Conservation (phyloP, 2,329 filamentous ascomycete genomes). For the Cadophora gregata region DNA sequence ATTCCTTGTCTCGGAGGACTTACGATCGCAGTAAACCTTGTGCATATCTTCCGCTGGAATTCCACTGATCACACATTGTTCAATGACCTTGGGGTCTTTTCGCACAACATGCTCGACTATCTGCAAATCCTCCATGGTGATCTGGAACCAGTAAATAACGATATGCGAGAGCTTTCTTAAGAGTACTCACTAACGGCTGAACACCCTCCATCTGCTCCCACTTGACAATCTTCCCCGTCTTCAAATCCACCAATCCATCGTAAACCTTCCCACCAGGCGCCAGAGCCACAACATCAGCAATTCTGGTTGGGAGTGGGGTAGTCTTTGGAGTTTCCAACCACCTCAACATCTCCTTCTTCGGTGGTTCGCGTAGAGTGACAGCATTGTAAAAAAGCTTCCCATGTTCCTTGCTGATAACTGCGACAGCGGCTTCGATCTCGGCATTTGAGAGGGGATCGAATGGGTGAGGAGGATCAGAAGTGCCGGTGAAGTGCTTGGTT, state of each 20-base stretch:
- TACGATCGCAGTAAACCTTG: conserved; percentile 92
- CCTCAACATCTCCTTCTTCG: conserved; percentile 80
- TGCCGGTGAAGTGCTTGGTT: conserved; percentile 64
- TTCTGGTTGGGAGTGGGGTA: conserved; percentile 67
- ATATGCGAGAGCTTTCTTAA: neutral
- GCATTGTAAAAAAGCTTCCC: conserved; percentile 83
- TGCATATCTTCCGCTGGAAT: conserved; percentile 85
- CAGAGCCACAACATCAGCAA: conserved; percentile 86
- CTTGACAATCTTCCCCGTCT: conserved; percentile 66
- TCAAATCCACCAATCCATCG: conserved; percentile 80
- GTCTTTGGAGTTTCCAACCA: conserved; percentile 74
- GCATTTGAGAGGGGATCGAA: conserved; percentile 75
- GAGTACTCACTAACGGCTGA: conserved; percentile 75
- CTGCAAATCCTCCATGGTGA: conserved; percentile 89
- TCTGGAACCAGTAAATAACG: conserved; percentile 52
- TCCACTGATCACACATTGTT: conserved; percentile 84
- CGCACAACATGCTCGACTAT: conserved; percentile 78
- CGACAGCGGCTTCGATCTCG: conserved; percentile 77
- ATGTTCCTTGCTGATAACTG: conserved; percentile 72
- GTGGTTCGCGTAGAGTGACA: conserved; percentile 82
- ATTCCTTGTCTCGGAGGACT: conserved; percentile 44
- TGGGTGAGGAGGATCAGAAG: conserved; percentile 65
- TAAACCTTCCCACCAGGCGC: conserved; percentile 79
- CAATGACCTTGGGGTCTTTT: conserved; percentile 83
- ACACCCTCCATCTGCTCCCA: conserved; percentile 80